Base-by-base conservation (phyloP, 805 yeast species). In the Cyberlindnera meyerae region DNA sequence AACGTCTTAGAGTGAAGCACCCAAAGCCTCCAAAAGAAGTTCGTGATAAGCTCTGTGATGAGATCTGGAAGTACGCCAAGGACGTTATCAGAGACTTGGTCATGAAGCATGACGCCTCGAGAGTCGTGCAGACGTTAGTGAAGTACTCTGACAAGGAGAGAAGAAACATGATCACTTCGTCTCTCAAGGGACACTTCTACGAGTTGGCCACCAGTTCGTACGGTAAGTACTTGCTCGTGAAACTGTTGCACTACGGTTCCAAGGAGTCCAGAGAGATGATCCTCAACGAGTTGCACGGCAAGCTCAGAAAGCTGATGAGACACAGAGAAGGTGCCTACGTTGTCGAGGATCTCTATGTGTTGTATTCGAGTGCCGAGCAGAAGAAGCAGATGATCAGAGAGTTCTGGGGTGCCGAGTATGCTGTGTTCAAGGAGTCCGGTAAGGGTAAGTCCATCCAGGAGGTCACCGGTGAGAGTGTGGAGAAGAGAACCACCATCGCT, bases 261-360 rank as follows among this genome's bases (percentile, higher is more conserved):
- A 86, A 80, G 55, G 79, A 80, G 21, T 77, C 89, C 1, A 74
- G 96, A 52, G 82, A 77, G 36, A 49, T 76, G 25, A 82, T 90
- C 39, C 71, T 89, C 39, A 73, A 81, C 54, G 96, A 88, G 64
- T 71, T 90, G 48, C 95, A 88, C 55, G 98, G 98, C 33, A 80
- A 81, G 51, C 75, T 86, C 54, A 74, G 96, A 60, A 90, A 87
- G 63, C 69, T 90, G 40, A 87, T 90, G 93, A 79, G 95, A 69
- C 97, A 90, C 65, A 82, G 84, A 66, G 97, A 90, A 70, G 98
- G 97, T 63, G 97, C 97, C 11, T 88, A 90, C 54, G 97, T 90
- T 27, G 88, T 89, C 47, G 97, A 90, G 63, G 98, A 90, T 69
- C 70, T 86, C 54, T 90, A 70, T 57, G 85, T 86, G 17, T 74